Percentiles rank a stretch among this genome's conserved stretches.
Conservation (phyloP, 75 land plant genomes). For the Pseudotsuga menziesii region DNA sequence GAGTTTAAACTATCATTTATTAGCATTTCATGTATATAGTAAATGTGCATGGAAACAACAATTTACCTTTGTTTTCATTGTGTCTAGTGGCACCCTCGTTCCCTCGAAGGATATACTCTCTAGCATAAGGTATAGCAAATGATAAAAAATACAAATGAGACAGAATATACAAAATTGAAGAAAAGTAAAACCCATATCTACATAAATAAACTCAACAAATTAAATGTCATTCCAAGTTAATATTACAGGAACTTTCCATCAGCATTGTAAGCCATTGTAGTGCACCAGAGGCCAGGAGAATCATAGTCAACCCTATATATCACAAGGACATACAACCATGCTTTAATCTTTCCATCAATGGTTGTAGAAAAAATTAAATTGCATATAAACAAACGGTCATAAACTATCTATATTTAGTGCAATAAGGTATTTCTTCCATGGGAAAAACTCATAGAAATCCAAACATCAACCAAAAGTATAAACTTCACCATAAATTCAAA, state of each 20-base stretch:
- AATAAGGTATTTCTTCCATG: not conserved
- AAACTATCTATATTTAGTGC: not conserved
- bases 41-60: not conserved
- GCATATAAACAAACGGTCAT: constrained; percentile 17
- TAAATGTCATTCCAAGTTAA: not conserved
- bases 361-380: constrained; percentile 88
- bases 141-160: too few species aligned
- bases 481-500: not conserved
- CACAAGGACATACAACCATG: constrained; percentile 73
- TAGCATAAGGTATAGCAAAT: too few species aligned
- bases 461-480: constrained; percentile 1
- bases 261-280: constrained; percentile 78
- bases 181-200: too few species aligned
- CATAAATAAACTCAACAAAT: not conserved
- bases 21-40: not conserved
- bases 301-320: constrained; percentile 81
- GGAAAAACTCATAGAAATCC: not conserved
- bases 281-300: constrained; percentile 74
- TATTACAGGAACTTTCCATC: constrained; percentile 73
- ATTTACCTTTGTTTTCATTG: constrained; percentile 38
- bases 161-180: too few species aligned
- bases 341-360: constrained; percentile 78
- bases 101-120: constrained; percentile 52
- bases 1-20: not conserved
- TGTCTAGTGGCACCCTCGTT: constrained; percentile 26